Evolutionary conservation across 495 filamentous ascomycete genomes (phyloP), one percentile per base, ranked within the genome.

Genomic region (Neurospora sp.): DNA sequence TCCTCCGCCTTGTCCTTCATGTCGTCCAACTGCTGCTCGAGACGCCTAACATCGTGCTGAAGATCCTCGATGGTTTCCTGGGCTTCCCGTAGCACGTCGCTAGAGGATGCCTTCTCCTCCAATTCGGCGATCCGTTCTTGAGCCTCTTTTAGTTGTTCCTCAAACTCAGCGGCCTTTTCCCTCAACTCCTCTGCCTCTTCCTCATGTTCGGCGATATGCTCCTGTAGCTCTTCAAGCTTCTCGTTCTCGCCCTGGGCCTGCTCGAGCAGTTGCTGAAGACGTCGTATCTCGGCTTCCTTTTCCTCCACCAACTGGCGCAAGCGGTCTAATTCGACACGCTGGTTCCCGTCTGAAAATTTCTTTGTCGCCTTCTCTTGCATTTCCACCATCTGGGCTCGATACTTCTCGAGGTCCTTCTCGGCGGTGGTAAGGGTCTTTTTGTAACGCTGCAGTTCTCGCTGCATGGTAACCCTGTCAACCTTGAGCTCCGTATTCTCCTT

Each of bases 401-500:
- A 97, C 69, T 86, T 83, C 79, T 96, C 93, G 5, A 96, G 82
- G 59, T 88, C 93, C 71, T 91, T 91, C 83, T 98, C 93, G 37
- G 93, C 93, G 45, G 88, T 84, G 40, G 85, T 86, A 17, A 99
- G 84, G 9, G 87, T 89, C 80, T 97, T 97, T 77, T 90, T 90
- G 82, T 94, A 96, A 70, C 89, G 89, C 70, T 90, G 88, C 15
- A 99, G 88, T 74, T 99, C 96, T 69, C 89, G 88, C 78, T 94
- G 90, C 87, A 98, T 91, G 2, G 92, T 94, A 71, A 95, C 86
- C 79, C 91, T 91, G 79, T 94, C 89, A 71, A 97, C 92, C 82
- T 98, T 98, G 48, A 99, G 89, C 74, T 97, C 94, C 21, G 94
- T 95, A 77, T 98, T 98, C 83, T 99, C 96, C 78, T 92, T 92